Percentiles rank a stretch among this genome's conserved stretches.
Evolutionary conservation across 192 early-diverging fungal species (phyloP).

Genomic region (Kickxella alabastrina): DNA sequence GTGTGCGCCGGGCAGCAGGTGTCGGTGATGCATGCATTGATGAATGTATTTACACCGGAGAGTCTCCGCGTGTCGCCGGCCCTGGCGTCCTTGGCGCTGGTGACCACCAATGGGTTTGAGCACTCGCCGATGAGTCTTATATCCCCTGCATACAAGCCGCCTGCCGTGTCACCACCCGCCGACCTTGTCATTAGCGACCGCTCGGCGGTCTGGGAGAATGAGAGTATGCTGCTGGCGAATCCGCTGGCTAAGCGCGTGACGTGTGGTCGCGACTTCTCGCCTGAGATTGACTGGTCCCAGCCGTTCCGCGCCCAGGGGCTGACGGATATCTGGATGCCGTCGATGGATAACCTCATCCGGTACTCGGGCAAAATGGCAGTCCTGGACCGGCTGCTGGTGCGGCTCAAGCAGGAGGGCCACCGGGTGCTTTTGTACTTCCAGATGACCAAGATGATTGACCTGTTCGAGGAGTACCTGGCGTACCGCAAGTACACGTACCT

Average conservation of each 20-base stretch:
- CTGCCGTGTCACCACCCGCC: slow-evolving; percentile 61
- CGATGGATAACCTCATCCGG: slow-evolving; percentile 70
- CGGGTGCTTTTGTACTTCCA: slow-evolving; percentile 84
- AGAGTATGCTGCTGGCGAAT: slow-evolving; percentile 29
- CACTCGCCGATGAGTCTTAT: slow-evolving; percentile 33
- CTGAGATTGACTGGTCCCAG: slow-evolving; percentile 35
- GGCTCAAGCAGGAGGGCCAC: slow-evolving; percentile 73
- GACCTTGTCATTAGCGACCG: slow-evolving; percentile 61
- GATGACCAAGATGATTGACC: slow-evolving; percentile 85
- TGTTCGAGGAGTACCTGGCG: slow-evolving; percentile 83
- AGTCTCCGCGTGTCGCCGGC: slow-evolving; percentile 32
- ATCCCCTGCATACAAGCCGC: slow-evolving; percentile 52
- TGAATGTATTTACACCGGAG: slow-evolving; percentile 34
- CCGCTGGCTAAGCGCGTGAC: slow-evolving; percentile 26
- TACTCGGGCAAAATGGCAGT: slow-evolving; percentile 76
- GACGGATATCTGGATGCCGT: slow-evolving; percentile 67
- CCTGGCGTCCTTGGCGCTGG: slow-evolving; percentile 27
- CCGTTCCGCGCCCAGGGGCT: slow-evolving; percentile 52
- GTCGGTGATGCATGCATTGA: slow-evolving; percentile 33
- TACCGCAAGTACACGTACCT: slow-evolving; percentile 85
- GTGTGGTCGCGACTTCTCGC: slow-evolving; percentile 9
- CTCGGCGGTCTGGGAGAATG: slow-evolving; percentile 56
- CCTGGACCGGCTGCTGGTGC: slow-evolving; percentile 65
- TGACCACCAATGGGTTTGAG: slow-evolving; percentile 25
- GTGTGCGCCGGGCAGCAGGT: slow-evolving; percentile 11